phyloP scores from a whole-genome alignment of 2,329 filamentous ascomycete species.

The Neopestalotiopsis rosae region DNA sequence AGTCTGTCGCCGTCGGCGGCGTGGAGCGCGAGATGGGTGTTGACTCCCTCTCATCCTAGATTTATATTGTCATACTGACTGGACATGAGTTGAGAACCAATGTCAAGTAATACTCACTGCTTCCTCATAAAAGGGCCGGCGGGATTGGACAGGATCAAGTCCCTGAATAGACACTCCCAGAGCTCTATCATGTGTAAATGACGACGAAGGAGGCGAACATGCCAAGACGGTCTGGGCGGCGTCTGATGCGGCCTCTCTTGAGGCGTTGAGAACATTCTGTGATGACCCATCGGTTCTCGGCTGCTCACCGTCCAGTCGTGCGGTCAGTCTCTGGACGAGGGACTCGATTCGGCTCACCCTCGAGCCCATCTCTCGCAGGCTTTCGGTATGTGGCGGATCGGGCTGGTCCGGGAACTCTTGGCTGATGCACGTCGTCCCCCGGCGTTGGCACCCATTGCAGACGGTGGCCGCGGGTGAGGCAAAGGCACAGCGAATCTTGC shows the following conservation, averaged over 20 bases:
- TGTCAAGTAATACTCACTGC: not conserved
- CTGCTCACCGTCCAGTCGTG: not conserved
- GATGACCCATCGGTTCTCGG: not conserved
- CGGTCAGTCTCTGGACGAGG: not conserved
- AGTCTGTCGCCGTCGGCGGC: not conserved
- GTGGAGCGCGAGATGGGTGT: not conserved
- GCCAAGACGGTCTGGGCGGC: not conserved
- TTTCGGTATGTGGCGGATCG: not conserved
- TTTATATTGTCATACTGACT: not conserved
- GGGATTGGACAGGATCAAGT: not conserved
- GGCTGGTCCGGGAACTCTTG: conserved; percentile 51
- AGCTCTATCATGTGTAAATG: not conserved
- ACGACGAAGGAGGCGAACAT: not conserved
- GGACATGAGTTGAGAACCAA: not conserved
- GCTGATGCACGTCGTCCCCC: conserved; percentile 49
- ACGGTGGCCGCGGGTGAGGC: conserved; percentile 40
- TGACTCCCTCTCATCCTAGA: not conserved
- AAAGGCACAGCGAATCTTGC: conserved; percentile 58
- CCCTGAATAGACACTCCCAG: not conserved
- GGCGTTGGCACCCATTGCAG: conserved; percentile 52
- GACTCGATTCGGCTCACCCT: not conserved
- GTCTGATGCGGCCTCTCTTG: not conserved
- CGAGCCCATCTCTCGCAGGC: conserved; percentile 8
- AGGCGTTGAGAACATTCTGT: not conserved
- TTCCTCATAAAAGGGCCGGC: not conserved